Conservation (phyloP, 2,329 filamentous ascomycete genomes). For the Fonsecaea multimorphosa region DNA sequence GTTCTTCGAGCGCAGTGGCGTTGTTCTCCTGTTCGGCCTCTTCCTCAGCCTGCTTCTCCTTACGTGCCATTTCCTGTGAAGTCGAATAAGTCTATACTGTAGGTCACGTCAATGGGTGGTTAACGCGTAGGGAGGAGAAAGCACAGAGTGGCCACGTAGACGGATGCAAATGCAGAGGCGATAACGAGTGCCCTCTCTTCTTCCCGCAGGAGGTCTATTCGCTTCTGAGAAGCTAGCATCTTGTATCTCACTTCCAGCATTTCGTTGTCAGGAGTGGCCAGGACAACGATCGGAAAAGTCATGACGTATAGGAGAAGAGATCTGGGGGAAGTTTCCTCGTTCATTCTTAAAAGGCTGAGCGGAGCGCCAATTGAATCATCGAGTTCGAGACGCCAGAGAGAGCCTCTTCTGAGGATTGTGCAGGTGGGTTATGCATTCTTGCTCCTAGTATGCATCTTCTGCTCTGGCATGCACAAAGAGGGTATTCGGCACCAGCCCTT, state of each 20-base stretch:
- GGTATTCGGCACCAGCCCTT: not conserved
- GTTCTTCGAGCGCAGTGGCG: not conserved
- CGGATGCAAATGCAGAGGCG: not conserved
- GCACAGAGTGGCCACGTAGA: not conserved
- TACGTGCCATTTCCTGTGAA: not conserved
- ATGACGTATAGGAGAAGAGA: slow-evolving; percentile 10
- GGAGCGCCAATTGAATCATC: not conserved
- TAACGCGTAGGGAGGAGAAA: not conserved
- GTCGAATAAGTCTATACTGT: no score
- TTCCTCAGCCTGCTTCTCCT: not conserved
- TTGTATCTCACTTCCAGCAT: not conserved
- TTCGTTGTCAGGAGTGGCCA: not conserved
- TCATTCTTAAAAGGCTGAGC: not conserved
- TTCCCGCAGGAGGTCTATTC: not conserved
- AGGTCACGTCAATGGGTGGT: no score
- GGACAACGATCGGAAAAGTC: not conserved
- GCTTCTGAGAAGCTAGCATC: not conserved
- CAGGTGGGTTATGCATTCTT: not conserved
- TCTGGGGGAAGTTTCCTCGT: slow-evolving; percentile 1
- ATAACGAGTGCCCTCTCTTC: not conserved
- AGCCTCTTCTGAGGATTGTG: not conserved
- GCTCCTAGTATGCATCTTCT: not conserved
- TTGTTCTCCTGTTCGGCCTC: slow-evolving; percentile 1
- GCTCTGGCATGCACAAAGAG: not conserved
- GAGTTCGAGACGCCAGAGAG: not conserved